Evolutionary conservation across 2,329 filamentous ascomycete genomes (phyloP).

Genomic region (Fusarium transvaalense): DNA sequence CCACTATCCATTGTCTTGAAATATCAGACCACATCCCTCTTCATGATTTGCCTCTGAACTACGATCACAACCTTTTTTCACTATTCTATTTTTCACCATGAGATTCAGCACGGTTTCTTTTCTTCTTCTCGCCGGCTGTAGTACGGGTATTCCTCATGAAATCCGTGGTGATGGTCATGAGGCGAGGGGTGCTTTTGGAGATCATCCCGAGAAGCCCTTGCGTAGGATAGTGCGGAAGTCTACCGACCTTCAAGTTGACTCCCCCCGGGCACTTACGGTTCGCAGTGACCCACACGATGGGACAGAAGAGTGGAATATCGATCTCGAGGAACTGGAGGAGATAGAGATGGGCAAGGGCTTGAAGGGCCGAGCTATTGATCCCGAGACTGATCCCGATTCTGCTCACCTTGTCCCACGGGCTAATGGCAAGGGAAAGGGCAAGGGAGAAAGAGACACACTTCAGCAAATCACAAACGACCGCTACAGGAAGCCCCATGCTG

Average conservation of each 20-base stretch:
- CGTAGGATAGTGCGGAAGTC: background rate
- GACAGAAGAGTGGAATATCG: background rate
- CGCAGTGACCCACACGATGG: slow-evolving; percentile 8
- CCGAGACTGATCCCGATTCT: slow-evolving; percentile 6
- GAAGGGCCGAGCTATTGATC: slow-evolving; percentile 9
- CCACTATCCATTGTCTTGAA: slow-evolving; percentile 29
- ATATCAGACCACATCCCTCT: slow-evolving; percentile 27
- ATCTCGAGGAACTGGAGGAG: slow-evolving; percentile 14
- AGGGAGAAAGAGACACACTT: slow-evolving; percentile 48
- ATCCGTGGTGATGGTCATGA: slow-evolving; percentile 15
- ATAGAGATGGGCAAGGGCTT: slow-evolving; percentile 4
- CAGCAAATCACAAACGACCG: slow-evolving; percentile 52
- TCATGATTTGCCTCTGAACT: background rate
- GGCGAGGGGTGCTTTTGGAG: slow-evolving; percentile 1
- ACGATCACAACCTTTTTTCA: slow-evolving; percentile 3
- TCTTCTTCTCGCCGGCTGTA: slow-evolving; percentile 33
- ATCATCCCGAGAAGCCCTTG: background rate
- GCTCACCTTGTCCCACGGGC: slow-evolving; percentile 18
- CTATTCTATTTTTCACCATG: slow-evolving; percentile 18
- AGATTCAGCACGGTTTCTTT: slow-evolving; percentile 42
- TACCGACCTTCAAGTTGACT: background rate
- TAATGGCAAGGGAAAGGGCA: too few species aligned
- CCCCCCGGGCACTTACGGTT: background rate
- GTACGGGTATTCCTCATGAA: slow-evolving; percentile 33
- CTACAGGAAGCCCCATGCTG: slow-evolving; percentile 52